Evolutionary conservation across 345 rosid genomes (phyloP), one percentile per base, ranked within the genome.

Genomic region (Barbarea vulgaris): DNA sequence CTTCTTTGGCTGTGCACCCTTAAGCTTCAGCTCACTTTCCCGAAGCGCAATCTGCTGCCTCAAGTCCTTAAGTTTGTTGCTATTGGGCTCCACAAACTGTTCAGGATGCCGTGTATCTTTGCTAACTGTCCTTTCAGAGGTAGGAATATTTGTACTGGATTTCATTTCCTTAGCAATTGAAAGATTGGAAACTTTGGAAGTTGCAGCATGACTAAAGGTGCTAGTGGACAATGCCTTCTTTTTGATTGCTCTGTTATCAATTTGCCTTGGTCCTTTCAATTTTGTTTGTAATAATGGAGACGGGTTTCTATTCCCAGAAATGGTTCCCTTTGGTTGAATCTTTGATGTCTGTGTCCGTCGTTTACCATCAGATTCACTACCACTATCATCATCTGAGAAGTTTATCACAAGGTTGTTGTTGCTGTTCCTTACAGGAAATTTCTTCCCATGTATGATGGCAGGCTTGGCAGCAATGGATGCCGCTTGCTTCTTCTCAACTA

Each of bases 11-110:
- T 79, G 88, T 37, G 83, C 77, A 37, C 85, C 82, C 86, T 84
- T 95, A 59, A 85, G 86, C 85, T 85, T 95, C 84, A 85, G 83
- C 77, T 90, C 91, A 69, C 72, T 86, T 84, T 95, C 99, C 54
- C 96, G 87, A 59, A 80, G 84, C 15, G 96, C 97, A 85, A 95
- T 95, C 90, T 89, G 93, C 88, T 87, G 96, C 83, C 89, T 86
- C 81, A 95, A 84, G 68, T 92, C 97, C 81, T 41, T 85, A 69
- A 90, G 90, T 76, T 95, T 80, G 65, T 59, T 76, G 59, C 69
- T 78, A 75, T 68, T 88, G 66, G 81, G 77, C 54, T 76, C 84
- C 67, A 60, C 67, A 73, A 56, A 81, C 72, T 69, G 88, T 50
- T 79, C 89, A 79, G 52, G 62, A 61, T 70, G 82, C 70, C 5